Percentiles rank a stretch among this genome's conserved stretches.
Conservation (phyloP, 2,329 filamentous ascomycete genomes). For the Didymella segeticola region DNA sequence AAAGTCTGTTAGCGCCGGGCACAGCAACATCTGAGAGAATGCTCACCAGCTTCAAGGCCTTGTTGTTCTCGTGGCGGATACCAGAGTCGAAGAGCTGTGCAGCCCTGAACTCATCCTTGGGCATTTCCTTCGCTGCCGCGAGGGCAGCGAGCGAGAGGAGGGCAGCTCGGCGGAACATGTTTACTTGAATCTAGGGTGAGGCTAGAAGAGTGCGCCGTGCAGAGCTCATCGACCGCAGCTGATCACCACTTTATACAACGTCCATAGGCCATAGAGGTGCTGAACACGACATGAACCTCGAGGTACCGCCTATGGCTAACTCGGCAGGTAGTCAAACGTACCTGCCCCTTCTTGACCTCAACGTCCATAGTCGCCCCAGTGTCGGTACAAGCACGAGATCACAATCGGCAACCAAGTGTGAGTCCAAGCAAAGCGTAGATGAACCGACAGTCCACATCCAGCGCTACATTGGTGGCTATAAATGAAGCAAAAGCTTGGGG, state of each 20-base stretch:
- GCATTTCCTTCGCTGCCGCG: conserved; percentile 43
- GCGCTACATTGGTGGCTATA: conserved; percentile 38
- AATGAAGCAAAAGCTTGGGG: conserved; percentile 41
- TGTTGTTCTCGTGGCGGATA: conserved; percentile 47
- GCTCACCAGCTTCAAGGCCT: conserved; percentile 43
- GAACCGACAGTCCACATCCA: conserved; percentile 21
- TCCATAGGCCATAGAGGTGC: conserved; percentile 14
- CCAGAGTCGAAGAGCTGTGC: conserved; percentile 50
- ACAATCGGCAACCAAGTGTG: conserved; percentile 29
- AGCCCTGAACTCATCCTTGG: conserved; percentile 43
- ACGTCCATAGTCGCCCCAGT: conserved; percentile 21
- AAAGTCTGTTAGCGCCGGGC: conserved; percentile 25
- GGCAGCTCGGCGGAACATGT: conserved; percentile 39
- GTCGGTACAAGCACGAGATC: conserved; percentile 19
- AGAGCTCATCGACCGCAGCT: neutral
- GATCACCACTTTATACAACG: conserved; percentile 9
- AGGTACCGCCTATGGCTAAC: conserved; percentile 30
- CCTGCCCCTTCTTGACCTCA: conserved; percentile 37
- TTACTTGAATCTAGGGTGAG: conserved; percentile 17
- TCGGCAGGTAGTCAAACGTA: conserved; percentile 36
- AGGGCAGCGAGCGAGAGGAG: conserved; percentile 45
- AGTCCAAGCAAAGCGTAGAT: conserved; percentile 29
- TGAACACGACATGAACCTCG: conserved; percentile 9
- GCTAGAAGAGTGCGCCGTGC: conserved; percentile 13
- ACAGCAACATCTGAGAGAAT: neutral